Evolutionary conservation across 2,329 filamentous ascomycete species (phyloP), one percentile per base, ranked within the genome.

Genomic region (Teratosphaeria destructans): DNA sequence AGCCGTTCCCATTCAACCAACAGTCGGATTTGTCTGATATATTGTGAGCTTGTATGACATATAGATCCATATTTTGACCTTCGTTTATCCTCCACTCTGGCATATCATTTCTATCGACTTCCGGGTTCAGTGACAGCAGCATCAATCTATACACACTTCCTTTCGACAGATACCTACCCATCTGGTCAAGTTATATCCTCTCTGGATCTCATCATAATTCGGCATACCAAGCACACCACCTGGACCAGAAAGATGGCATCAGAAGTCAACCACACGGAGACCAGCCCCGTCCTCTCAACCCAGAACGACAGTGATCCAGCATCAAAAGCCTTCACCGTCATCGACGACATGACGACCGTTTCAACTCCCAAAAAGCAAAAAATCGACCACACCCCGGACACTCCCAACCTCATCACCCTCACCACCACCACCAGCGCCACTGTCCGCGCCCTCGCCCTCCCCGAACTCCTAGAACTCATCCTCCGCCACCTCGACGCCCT

Each of bases 401-500:
- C 26, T 26, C 16, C 16, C 43, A 23, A 49, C 19, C 16, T 10
- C 43, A 23, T 3, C 43, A 23, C 23, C 43, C 5, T 19, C 52
- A 54, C 8, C 29, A 54, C 16, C 2, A 54, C 54, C 43, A 16
- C 49, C 47, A 35, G 12, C 14, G 26, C 57, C 10, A 32, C 47
- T 3, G 14, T 23, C 11, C 26, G 16, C 35, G 52, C 47, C 32
- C 6, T 59, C 53, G 11, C 27, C 52, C 29, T 55, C 19, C 57
- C 57, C 35, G 57, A 59, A 26, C 57, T 59, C 23, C 52, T 54
- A 52, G 32, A 43, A 11, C 19, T 34, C 8, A 49, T 59, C 57
- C 52, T 59, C 8, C 34, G 54, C 32, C 5, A 59, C 32, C 52
- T 59, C 11, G 4, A 43, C 52, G 39, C 35, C 19, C 34, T 29